phyloP scores from a whole-genome alignment of 257 asterid species.

The Rauvolfia tetraphylla region DNA sequence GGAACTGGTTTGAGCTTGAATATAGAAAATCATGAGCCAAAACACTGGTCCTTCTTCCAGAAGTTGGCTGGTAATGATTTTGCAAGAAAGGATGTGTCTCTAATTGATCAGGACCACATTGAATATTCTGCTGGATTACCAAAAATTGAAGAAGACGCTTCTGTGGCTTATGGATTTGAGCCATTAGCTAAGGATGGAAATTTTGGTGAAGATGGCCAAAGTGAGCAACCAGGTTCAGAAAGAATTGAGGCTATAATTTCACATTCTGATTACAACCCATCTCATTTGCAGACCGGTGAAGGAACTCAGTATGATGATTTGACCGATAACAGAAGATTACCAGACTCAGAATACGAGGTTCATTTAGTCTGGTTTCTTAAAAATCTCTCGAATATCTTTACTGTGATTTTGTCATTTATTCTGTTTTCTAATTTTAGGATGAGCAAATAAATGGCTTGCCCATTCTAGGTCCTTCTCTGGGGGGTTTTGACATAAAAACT shows the following conservation, averaged over 20 bases:
- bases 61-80: constrained; percentile 84
- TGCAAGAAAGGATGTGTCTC: constrained; percentile 71
- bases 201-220: constrained; percentile 37
- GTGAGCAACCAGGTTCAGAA: constrained; percentile 34
- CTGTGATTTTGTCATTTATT: constrained; percentile 13
- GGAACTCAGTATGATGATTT: constrained; percentile 45
- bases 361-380: constrained; percentile 9
- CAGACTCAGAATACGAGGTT: constrained; percentile 68
- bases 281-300: constrained; percentile 42
- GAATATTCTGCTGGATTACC: constrained; percentile 50
- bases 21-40: constrained; percentile 80
- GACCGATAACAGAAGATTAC: constrained; percentile 49
- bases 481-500: constrained; percentile 61
- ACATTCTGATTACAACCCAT: constrained; percentile 40
- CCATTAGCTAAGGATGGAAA: constrained; percentile 47
- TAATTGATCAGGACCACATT: constrained; percentile 86
- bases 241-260: constrained; percentile 37
- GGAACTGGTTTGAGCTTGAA: constrained; percentile 79
- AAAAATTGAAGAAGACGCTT: constrained; percentile 58
- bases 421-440: constrained; percentile 38
- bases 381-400: background rate
- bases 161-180: constrained; percentile 49
- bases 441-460: constrained; percentile 53
- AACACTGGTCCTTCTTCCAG: constrained; percentile 93
- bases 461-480: constrained; percentile 53